phyloP scores from a whole-genome alignment of 148 eudicot genomes.

The Spergularia marina region DNA sequence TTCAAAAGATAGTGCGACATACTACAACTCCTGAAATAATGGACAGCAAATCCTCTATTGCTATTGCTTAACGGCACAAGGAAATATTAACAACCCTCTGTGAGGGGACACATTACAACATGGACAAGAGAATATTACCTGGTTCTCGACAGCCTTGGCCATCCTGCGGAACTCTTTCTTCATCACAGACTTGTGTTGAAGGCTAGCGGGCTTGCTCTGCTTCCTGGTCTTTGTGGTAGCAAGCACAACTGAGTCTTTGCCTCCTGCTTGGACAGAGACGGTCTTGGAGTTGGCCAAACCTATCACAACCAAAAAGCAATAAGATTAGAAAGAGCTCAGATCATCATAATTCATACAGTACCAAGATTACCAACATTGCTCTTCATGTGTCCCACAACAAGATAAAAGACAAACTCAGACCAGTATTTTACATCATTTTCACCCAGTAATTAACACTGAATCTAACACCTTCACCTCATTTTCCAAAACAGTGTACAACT shows the following conservation, averaged over 20 bases:
- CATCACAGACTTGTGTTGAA: constrained; percentile 79
- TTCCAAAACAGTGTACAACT: too few relatives aligned
- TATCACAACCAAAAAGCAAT: constrained; percentile 5
- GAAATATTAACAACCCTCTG: too few relatives aligned
- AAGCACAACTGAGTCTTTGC: constrained; percentile 71
- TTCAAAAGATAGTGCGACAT: too few relatives aligned
- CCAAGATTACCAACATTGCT: neutral
- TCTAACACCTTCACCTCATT: too few relatives aligned
- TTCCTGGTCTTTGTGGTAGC: constrained; percentile 86
- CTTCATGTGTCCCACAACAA: too few relatives aligned
- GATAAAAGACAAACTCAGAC: too few relatives aligned
- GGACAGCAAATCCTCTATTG: too few relatives aligned
- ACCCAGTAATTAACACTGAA: too few relatives aligned
- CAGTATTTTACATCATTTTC: too few relatives aligned
- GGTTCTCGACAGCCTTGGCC: constrained; percentile 88
- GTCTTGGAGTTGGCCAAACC: constrained; percentile 94
- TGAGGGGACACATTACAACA: too few relatives aligned
- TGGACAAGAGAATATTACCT: constrained; percentile 39
- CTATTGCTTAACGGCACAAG: too few relatives aligned
- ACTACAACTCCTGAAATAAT: too few relatives aligned
- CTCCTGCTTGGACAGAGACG: constrained; percentile 71
- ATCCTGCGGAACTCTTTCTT: constrained; percentile 80
- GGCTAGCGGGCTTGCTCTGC: constrained; percentile 68
- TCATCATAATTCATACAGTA: neutral
- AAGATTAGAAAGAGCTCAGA: neutral